Conservation (phyloP, 2,329 filamentous ascomycete genomes). For the Penicillium sp. region DNA sequence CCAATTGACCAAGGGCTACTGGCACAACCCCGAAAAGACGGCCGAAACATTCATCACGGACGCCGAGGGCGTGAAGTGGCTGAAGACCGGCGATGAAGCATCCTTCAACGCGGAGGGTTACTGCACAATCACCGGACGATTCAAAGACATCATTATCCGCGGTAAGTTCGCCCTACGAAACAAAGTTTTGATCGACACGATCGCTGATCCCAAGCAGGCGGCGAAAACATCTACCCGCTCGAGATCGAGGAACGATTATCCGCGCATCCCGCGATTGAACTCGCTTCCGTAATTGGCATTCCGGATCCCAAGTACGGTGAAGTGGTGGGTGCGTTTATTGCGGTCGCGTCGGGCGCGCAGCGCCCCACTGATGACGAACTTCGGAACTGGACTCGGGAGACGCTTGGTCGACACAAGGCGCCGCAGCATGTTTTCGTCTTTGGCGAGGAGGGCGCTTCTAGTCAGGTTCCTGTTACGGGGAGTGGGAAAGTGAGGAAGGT, state of each 20-base stretch:
- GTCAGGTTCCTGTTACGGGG: slow-evolving; percentile 64
- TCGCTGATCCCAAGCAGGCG: slow-evolving; percentile 47
- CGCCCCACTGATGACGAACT: slow-evolving; percentile 57
- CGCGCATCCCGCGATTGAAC: slow-evolving; percentile 60
- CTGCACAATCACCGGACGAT: slow-evolving; percentile 71
- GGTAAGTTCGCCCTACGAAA: slow-evolving; percentile 41
- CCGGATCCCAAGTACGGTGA: slow-evolving; percentile 72
- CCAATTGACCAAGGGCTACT: slow-evolving; percentile 64
- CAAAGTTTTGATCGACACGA: background rate
- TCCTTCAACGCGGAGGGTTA: slow-evolving; percentile 61
- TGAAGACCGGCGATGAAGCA: slow-evolving; percentile 64
- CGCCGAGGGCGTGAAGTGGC: slow-evolving; percentile 59
- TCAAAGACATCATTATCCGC: slow-evolving; percentile 79
- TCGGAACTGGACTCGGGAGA: slow-evolving; percentile 63
- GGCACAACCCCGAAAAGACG: slow-evolving; percentile 73
- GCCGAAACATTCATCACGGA: slow-evolving; percentile 70
- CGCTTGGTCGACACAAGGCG: slow-evolving; percentile 67
- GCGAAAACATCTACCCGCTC: slow-evolving; percentile 72
- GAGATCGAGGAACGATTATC: slow-evolving; percentile 75
- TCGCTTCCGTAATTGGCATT: slow-evolving; percentile 70
- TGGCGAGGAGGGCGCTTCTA: slow-evolving; percentile 58
- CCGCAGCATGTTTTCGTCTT: slow-evolving; percentile 76
- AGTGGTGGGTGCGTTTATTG: slow-evolving; percentile 66
- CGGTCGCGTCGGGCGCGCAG: slow-evolving; percentile 30
- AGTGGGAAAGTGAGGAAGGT: slow-evolving; percentile 71